Evolutionary conservation across 1,284 basidiomycete species (phyloP).

Genomic region (Boletellus deceptivus): DNA sequence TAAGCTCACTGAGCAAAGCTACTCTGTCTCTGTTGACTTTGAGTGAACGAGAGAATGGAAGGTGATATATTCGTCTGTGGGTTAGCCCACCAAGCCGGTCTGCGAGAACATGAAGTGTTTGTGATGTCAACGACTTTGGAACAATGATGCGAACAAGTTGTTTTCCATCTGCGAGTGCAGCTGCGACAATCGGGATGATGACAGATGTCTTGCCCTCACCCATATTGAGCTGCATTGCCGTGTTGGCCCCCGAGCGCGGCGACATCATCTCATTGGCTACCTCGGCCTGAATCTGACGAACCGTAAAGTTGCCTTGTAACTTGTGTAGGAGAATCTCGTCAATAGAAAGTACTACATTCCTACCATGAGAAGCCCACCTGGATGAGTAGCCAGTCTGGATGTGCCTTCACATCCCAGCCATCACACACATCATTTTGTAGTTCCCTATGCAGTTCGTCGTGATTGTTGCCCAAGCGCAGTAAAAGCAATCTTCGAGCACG

Average conservation of each 20-base stretch:
- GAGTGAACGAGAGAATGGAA: background rate
- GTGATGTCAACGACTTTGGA: background rate
- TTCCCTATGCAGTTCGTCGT: slow-evolving; percentile 36
- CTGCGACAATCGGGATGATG: background rate
- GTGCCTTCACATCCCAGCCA: slow-evolving; percentile 10
- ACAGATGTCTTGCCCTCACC: background rate
- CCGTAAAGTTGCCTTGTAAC: background rate
- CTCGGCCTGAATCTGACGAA: background rate
- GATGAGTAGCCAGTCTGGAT: slow-evolving; percentile 44
- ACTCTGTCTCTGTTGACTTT: background rate
- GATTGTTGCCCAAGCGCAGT: background rate
- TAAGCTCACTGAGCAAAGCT: background rate
- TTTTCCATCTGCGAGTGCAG: background rate
- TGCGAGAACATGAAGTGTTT: background rate
- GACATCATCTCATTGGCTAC: background rate
- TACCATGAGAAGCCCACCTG: slow-evolving; percentile 31
- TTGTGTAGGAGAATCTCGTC: background rate
- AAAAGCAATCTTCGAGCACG: slow-evolving; percentile 23
- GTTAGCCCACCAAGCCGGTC: background rate
- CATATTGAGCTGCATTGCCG: background rate
- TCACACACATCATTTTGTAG: slow-evolving; percentile 23
- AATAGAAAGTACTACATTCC: background rate
- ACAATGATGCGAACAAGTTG: background rate
- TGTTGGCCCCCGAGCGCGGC: background rate
- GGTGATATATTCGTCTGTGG: background rate